Conservation (phyloP, 1,139 yeast genomes). For the Zygoascus meyerae region DNA sequence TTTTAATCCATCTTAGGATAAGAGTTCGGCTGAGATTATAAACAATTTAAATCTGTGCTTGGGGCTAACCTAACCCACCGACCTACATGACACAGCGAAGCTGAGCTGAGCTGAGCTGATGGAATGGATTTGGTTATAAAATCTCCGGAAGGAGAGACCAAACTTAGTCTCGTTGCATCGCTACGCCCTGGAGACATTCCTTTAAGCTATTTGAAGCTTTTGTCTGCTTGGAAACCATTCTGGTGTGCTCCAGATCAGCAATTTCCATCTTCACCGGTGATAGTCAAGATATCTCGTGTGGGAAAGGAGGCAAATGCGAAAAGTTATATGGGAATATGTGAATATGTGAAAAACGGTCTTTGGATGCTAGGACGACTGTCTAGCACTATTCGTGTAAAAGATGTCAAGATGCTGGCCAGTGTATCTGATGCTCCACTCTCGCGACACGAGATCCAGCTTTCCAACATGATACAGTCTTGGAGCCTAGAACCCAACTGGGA, state of each 20-base stretch:
- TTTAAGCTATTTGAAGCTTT: background rate
- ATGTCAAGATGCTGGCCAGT: conserved; percentile 16
- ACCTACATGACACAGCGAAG: no score
- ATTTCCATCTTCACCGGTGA: conserved; percentile 7
- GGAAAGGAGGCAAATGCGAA: background rate
- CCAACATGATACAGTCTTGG: conserved; percentile 6
- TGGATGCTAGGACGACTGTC: conserved; percentile 20
- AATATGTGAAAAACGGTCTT: conserved; percentile 15
- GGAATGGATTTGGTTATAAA: conserved; percentile 15
- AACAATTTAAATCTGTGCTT: no score
- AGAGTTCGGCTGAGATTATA: no score
- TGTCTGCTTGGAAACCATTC: conserved; percentile 15
- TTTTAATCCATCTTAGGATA: no score
- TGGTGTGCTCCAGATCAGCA: conserved; percentile 11
- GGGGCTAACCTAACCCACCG: no score
- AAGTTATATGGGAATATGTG: conserved; percentile 18
- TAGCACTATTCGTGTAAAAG: conserved; percentile 19
- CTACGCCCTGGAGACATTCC: conserved; percentile 5
- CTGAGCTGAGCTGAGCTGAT: background rate
- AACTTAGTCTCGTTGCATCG: conserved; percentile 1
- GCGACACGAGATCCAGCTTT: conserved; percentile 5
- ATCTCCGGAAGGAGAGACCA: conserved; percentile 2
- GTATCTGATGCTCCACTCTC: background rate
- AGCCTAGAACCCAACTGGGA: conserved; percentile 11
- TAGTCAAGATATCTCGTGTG: conserved; percentile 1